Evolutionary conservation across 768 basidiomycete species (phyloP).

Genomic region (Mycena indigotica): DNA sequence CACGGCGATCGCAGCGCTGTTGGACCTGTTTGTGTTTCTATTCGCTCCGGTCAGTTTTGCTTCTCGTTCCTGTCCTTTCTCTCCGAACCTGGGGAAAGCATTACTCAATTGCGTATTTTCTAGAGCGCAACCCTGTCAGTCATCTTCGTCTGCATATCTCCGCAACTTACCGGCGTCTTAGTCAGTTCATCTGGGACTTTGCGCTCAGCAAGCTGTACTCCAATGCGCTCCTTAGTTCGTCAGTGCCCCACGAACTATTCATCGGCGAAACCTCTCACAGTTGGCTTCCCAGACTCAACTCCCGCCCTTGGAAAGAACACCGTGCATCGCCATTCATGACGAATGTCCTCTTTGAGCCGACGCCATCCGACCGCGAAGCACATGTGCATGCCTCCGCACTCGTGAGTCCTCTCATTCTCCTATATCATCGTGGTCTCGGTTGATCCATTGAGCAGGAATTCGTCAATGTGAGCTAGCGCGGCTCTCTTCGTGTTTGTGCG

Average conservation of each 20-base stretch:
- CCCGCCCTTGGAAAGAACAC: constrained; percentile 8
- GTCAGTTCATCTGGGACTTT: constrained; percentile 21
- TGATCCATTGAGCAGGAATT: too few relatives aligned
- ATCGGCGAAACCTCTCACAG: neutral
- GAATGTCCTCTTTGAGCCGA: constrained; percentile 10
- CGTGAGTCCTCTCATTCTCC: too few relatives aligned
- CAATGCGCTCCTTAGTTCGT: constrained; percentile 12
- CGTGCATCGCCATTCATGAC: neutral
- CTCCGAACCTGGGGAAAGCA: neutral
- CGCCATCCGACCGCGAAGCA: neutral
- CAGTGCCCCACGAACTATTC: neutral
- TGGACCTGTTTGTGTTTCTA: constrained; percentile 10
- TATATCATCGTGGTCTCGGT: too few relatives aligned
- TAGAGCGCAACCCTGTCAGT: constrained; percentile 1
- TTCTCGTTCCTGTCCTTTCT: neutral
- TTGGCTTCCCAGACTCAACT: constrained; percentile 2
- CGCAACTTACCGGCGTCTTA: neutral
- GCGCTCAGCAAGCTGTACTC: constrained; percentile 18
- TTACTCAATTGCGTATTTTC: neutral
- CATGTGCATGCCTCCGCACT: too few relatives aligned
- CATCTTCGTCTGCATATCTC: neutral
- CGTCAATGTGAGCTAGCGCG: too few relatives aligned
- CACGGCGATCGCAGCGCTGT: constrained; percentile 6
- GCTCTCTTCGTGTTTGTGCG: too few relatives aligned
- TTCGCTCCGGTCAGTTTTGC: constrained; percentile 4